phyloP scores from a whole-genome alignment of 2,329 filamentous ascomycete genomes.

The Fonsecaea multimorphosa region DNA sequence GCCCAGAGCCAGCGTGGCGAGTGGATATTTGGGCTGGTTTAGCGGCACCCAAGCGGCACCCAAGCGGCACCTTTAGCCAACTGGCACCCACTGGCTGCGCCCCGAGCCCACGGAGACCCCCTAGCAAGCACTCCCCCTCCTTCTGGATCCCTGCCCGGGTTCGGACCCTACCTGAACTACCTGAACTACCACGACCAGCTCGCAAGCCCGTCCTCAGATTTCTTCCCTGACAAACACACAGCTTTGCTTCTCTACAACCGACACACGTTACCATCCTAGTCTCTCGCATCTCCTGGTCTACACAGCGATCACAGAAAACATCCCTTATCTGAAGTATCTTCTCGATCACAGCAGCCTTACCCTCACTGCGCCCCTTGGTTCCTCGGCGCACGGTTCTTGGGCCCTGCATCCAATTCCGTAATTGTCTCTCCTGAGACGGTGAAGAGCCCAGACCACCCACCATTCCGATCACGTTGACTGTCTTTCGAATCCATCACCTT shows the following conservation, averaged over 20 bases:
- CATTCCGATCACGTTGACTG: not conserved
- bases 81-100: slow-evolving; percentile 8
- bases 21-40: not conserved
- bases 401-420: slow-evolving; percentile 4
- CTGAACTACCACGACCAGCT: no score
- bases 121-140: slow-evolving; percentile 10
- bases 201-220: not conserved
- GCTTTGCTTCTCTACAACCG: slow-evolving; percentile 10
- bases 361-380: slow-evolving; percentile 20
- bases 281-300: not conserved
- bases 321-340: slow-evolving; percentile 23
- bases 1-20: not conserved
- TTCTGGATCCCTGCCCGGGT: slow-evolving; percentile 10
- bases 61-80: not conserved
- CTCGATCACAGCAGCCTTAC: slow-evolving; percentile 17
- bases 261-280: slow-evolving; percentile 1
- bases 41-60: no score
- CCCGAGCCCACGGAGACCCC: slow-evolving; percentile 5
- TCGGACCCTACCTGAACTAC: slow-evolving; percentile 8
- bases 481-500: not conserved
- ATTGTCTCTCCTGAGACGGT: slow-evolving; percentile 21
- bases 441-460: not conserved
- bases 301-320: slow-evolving; percentile 14
- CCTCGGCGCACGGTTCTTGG: slow-evolving; percentile 13
- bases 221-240: slow-evolving; percentile 10